Evolutionary conservation across 768 basidiomycete genomes (phyloP).

Genomic region (Calocera cornea): DNA sequence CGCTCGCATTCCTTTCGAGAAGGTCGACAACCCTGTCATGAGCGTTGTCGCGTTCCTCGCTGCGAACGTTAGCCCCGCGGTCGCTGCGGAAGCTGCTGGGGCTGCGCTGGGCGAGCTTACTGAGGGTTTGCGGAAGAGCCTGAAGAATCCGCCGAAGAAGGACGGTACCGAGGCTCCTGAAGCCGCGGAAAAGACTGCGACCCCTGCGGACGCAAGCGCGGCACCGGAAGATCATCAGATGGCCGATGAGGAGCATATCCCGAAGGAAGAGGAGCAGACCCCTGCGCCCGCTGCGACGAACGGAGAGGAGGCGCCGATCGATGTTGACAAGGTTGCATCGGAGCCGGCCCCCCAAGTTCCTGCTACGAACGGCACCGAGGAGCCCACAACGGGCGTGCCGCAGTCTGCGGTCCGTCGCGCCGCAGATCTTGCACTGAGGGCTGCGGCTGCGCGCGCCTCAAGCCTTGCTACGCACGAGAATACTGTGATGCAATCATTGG

Average conservation of each 20-base stretch:
- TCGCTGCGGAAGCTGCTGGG: constrained; percentile 89
- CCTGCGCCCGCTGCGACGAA: constrained; percentile 9
- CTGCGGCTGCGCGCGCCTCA: constrained; percentile 75
- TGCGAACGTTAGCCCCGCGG: constrained; percentile 75
- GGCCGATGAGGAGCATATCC: constrained; percentile 3
- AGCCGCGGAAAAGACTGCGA: constrained; percentile 10
- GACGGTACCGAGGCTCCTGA: constrained; percentile 28
- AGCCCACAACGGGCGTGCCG: constrained; percentile 21
- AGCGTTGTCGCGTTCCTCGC: constrained; percentile 96
- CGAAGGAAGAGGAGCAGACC: constrained; percentile 16
- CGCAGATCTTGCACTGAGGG: constrained; percentile 73
- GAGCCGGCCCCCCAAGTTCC: constrained; percentile 26
- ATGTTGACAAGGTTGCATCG: constrained; percentile 31
- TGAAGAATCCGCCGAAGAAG: constrained; percentile 16
- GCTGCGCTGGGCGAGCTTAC: constrained; percentile 72
- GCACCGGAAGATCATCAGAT: constrained; percentile 12
- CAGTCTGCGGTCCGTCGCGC: constrained; percentile 70
- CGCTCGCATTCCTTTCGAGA: constrained; percentile 76
- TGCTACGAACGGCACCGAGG: constrained; percentile 18
- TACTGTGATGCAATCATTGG: constrained; percentile 60
- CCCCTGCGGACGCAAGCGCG: constrained; percentile 13
- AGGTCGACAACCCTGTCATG: constrained; percentile 96
- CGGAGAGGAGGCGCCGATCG: constrained; percentile 30
- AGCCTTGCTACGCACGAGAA: constrained; percentile 75
- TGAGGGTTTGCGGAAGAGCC: constrained; percentile 35